Percentiles rank a stretch among this genome's conserved stretches.
Conservation (phyloP, 352 stramenopile species). For the Phytopythium delawarense region DNA sequence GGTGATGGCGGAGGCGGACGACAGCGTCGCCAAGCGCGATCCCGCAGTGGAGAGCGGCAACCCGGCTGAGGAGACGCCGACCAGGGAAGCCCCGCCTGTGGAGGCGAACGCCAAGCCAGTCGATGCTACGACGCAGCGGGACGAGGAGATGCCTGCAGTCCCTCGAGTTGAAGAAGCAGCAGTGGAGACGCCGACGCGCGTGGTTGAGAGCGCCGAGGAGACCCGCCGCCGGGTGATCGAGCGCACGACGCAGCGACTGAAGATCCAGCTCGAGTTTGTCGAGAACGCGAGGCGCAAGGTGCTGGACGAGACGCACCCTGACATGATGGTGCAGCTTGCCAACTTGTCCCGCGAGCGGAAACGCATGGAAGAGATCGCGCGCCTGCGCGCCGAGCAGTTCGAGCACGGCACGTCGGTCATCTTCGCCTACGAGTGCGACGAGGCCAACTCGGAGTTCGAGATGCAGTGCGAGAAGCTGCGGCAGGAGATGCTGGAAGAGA, state of each 20-base stretch:
- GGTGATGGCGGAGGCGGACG: background rate
- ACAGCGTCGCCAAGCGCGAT: background rate
- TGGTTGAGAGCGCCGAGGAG: slow-evolving; percentile 4
- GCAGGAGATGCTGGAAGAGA: slow-evolving; percentile 84
- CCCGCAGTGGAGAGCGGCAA: background rate
- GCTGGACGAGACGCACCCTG: slow-evolving; percentile 59
- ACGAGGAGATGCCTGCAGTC: background rate
- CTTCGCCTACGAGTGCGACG: slow-evolving; percentile 79
- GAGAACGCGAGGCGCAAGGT: slow-evolving; percentile 65
- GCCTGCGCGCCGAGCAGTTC: slow-evolving; percentile 49
- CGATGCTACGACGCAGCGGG: background rate
- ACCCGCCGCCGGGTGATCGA: slow-evolving; percentile 12
- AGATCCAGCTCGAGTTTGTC: slow-evolving; percentile 69
- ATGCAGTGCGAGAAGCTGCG: slow-evolving; percentile 74
- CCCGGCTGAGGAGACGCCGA: background rate
- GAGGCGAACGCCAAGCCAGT: background rate
- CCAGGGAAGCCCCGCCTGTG: background rate
- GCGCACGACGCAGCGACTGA: slow-evolving; percentile 30
- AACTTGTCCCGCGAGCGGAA: slow-evolving; percentile 44
- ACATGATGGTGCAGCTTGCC: slow-evolving; percentile 45
- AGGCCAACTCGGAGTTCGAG: slow-evolving; percentile 72
- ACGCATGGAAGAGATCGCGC: slow-evolving; percentile 35
- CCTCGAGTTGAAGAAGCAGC: background rate
- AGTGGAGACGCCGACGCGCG: background rate
- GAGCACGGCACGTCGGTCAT: slow-evolving; percentile 56